Conservation (phyloP, 1,284 basidiomycete species). For the Xerocomus cyaneibrunnescens region DNA sequence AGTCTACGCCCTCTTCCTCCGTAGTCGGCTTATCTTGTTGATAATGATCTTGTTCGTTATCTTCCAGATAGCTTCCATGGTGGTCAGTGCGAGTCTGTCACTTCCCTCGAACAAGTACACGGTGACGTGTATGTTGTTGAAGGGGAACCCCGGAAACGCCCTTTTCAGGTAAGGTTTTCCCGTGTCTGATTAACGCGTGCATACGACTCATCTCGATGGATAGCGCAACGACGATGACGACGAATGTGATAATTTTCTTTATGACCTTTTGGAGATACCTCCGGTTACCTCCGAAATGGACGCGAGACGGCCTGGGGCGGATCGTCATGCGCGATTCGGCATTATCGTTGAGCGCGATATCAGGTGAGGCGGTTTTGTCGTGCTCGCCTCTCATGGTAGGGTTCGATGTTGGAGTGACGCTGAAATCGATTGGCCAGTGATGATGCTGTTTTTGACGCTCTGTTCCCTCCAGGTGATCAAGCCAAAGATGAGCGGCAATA, state of each 20-base stretch:
- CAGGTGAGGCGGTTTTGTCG: not conserved
- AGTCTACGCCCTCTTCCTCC: constrained; percentile 19
- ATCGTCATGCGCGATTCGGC: constrained; percentile 19
- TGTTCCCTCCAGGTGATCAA: constrained; percentile 14
- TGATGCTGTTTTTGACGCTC: constrained; percentile 25
- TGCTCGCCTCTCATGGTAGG: not conserved
- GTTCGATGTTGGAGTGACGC: not conserved
- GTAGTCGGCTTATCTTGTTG: constrained; percentile 2
- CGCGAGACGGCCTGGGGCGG: constrained; percentile 2
- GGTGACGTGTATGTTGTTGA: constrained; percentile 18
- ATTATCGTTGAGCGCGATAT: constrained; percentile 7
- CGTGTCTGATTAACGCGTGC: not conserved
- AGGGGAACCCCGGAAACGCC: constrained; percentile 11
- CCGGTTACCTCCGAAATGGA: constrained; percentile 10
- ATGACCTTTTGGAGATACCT: constrained; percentile 22
- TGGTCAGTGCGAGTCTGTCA: constrained; percentile 13
- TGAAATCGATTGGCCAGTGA: constrained; percentile 6
- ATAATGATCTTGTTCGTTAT: constrained; percentile 6
- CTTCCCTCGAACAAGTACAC: constrained; percentile 14
- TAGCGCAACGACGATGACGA: constrained; percentile 20
- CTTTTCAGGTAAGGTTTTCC: constrained; percentile 19
- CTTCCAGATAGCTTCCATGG: constrained; percentile 21
- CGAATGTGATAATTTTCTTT: constrained; percentile 12
- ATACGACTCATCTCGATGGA: not conserved
- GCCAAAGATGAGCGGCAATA: constrained; percentile 14